Percentiles rank a stretch among this genome's conserved stretches.
phyloP scores from a whole-genome alignment of 2,329 filamentous ascomycete genomes.

The Colletotrichum acutatum region DNA sequence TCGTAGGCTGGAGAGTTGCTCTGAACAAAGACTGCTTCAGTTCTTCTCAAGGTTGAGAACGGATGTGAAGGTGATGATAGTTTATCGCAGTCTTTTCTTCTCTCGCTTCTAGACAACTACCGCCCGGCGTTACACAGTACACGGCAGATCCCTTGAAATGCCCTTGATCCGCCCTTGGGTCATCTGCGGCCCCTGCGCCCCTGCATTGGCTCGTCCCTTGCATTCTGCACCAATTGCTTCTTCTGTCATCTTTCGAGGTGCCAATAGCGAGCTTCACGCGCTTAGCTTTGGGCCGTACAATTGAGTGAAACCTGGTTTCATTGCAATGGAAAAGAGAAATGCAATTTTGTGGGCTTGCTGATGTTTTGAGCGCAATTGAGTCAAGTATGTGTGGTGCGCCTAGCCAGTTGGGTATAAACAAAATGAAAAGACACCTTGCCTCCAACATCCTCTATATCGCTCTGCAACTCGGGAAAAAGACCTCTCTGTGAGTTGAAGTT shows the following conservation, averaged over 20 bases:
- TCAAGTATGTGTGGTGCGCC: not conserved
- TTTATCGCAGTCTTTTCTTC: not conserved
- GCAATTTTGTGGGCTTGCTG: not conserved
- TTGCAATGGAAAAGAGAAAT: not conserved
- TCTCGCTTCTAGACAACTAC: not conserved
- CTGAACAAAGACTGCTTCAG: not conserved
- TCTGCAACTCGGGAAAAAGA: not conserved
- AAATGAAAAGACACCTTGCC: not conserved
- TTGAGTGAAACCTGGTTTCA: not conserved
- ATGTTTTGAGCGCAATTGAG: not conserved
- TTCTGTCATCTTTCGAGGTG: not conserved
- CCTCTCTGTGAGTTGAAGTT: not conserved
- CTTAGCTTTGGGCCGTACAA: not conserved
- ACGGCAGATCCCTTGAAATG: not conserved
- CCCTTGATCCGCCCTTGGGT: not conserved
- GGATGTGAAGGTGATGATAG: too few species aligned
- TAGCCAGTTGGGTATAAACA: not conserved
- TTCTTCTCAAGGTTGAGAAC: not conserved
- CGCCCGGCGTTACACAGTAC: not conserved
- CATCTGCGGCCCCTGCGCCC: not conserved
- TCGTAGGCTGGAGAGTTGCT: not conserved
- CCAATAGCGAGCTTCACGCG: not conserved
- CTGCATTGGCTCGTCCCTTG: slow-evolving; percentile 22
- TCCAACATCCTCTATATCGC: not conserved
- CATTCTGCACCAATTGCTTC: slow-evolving; percentile 11